Evolutionary conservation across 768 basidiomycete species (phyloP).

Genomic region (Amanita rubescens): DNA sequence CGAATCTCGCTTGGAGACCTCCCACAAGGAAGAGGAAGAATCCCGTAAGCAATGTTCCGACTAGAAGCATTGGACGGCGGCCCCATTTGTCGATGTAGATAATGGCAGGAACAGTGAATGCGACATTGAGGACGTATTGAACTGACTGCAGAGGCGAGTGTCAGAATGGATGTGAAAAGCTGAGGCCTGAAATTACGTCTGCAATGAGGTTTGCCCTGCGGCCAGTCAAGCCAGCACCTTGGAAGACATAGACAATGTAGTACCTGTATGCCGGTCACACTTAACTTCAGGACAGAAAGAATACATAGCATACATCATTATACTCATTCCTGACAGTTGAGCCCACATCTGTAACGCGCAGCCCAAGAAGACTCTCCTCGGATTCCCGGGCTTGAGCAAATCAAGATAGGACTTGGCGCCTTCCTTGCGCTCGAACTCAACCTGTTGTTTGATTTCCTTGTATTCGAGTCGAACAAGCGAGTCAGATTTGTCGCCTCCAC

Average conservation of each 20-base stretch:
- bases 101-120: constrained; percentile 40
- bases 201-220: constrained; percentile 70
- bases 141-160: constrained; percentile 35
- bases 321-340: constrained; percentile 70
- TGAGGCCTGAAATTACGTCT: too few relatives aligned
- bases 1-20: constrained; percentile 61
- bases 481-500: constrained; percentile 46
- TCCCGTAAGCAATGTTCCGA: constrained; percentile 61
- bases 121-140: constrained; percentile 51
- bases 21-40: constrained; percentile 76
- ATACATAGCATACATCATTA: constrained; percentile 57
- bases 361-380: constrained; percentile 66
- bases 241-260: constrained; percentile 65
- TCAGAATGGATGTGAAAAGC: too few relatives aligned
- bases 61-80: constrained; percentile 66
- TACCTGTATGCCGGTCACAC: constrained; percentile 30
- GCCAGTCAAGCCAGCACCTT: constrained; percentile 71
- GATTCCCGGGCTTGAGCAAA: constrained; percentile 55
- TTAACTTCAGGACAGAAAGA: background rate
- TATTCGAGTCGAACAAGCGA: constrained; percentile 64
- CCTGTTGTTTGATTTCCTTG: constrained; percentile 56
- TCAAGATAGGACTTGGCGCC: constrained; percentile 68
- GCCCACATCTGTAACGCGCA: constrained; percentile 72
- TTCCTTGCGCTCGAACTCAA: constrained; percentile 54
- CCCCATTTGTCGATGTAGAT: constrained; percentile 75